These are phyloP conservation scores for Theobroma cacao DNA, from an alignment of 345 rosid species.

Conservation along the genomic window DNA sequence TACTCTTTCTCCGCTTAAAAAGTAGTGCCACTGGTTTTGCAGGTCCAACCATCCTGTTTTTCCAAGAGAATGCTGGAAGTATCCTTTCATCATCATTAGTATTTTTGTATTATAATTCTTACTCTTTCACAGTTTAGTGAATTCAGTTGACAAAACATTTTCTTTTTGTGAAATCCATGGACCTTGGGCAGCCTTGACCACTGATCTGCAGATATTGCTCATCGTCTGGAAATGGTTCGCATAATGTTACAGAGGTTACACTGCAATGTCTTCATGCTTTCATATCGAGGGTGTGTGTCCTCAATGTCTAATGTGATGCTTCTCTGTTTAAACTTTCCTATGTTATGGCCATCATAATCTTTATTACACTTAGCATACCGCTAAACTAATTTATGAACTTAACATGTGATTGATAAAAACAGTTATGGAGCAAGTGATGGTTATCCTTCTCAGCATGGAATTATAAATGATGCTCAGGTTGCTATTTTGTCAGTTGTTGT, in stretches of 20 bases:
- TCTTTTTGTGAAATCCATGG: slow-evolving; percentile 1
- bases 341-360: background rate
- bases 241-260: slow-evolving; percentile 83
- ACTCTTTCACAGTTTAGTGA: background rate
- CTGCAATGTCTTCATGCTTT: slow-evolving; percentile 98
- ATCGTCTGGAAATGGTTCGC: slow-evolving; percentile 93
- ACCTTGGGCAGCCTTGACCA: slow-evolving; percentile 46
- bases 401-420: slow-evolving; percentile 24
- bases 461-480: slow-evolving; percentile 91
- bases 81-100: slow-evolving; percentile 44
- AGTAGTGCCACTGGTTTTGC: slow-evolving; percentile 30
- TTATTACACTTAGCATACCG: slow-evolving; percentile 5
- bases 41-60: slow-evolving; percentile 97
- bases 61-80: slow-evolving; percentile 99
- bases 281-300: slow-evolving; percentile 82
- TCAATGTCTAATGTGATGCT: slow-evolving; percentile 8
- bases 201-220: slow-evolving; percentile 78
- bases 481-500: slow-evolving; percentile 15
- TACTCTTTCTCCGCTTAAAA: background rate
- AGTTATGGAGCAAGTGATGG: slow-evolving; percentile 99
- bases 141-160: background rate
- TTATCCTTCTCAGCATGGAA: slow-evolving; percentile 92
- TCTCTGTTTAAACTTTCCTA: slow-evolving; percentile 3
- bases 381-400: slow-evolving; percentile 13
- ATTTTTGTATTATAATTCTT: background rate